These are phyloP conservation scores for Aspergillus avenaceus DNA, from an alignment of 495 filamentous ascomycete species.

Conservation along the genomic window DNA sequence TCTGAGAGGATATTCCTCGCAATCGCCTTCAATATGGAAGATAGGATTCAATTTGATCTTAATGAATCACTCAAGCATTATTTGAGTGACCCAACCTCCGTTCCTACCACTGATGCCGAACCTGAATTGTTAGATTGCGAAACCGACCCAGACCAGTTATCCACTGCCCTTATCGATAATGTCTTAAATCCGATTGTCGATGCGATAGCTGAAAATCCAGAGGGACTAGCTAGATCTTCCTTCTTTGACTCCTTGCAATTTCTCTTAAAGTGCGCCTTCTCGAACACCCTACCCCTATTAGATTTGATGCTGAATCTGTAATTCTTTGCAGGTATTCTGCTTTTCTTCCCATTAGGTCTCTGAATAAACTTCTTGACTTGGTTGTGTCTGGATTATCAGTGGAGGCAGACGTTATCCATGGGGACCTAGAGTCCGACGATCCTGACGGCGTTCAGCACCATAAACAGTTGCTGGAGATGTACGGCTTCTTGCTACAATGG, in stretches of 20 bases:
- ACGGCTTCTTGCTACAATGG: conserved; percentile 94
- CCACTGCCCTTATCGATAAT: conserved; percentile 69
- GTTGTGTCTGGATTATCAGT: conserved; percentile 90
- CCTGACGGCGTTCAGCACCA: conserved; percentile 81
- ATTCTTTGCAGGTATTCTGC: conserved; percentile 72
- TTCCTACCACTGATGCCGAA: conserved; percentile 86
- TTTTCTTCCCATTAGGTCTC: conserved; percentile 68
- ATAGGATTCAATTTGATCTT: conserved; percentile 79
- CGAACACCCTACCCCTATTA: conserved; percentile 35
- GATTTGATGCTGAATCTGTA: conserved; percentile 61
- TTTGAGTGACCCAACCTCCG: conserved; percentile 79
- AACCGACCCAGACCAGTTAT: conserved; percentile 80
- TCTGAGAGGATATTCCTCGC: conserved; percentile 14
- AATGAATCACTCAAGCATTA: conserved; percentile 94
- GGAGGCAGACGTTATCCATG: conserved; percentile 79
- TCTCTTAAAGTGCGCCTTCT: conserved; percentile 85
- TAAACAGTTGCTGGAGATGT: conserved; percentile 88
- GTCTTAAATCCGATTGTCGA: conserved; percentile 92
- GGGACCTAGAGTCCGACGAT: conserved; percentile 87
- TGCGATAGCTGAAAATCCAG: conserved; percentile 84
- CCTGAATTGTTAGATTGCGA: conserved; percentile 84
- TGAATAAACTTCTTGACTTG: conserved; percentile 92
- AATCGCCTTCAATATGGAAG: conserved; percentile 59
- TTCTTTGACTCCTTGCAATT: conserved; percentile 92
- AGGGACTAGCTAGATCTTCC: conserved; percentile 71